Evolutionary conservation across 805 yeast genomes (phyloP), one percentile per base, ranked within the genome.

Genomic region (Saccharomycopsis olivae): DNA sequence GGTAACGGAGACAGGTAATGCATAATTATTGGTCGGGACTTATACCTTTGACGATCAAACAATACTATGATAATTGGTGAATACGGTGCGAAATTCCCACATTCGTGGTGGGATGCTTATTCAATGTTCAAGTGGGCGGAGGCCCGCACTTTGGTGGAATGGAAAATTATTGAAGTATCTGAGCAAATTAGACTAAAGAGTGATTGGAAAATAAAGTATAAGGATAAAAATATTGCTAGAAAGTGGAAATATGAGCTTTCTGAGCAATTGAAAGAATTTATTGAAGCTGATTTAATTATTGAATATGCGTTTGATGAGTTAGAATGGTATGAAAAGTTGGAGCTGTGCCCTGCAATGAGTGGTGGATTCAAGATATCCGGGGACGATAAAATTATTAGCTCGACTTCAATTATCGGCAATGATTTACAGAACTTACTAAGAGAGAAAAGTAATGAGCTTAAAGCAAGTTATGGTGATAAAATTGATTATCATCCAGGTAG

Each of bases 401-500:
- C 54, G 14, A 59, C 53, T 42, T 25, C 29, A 1, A 50, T 49
- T 3, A 45, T 60, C 19, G 41, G 36, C 8, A 29, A 33, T 11
- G 36, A 33, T 0, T 49, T 60, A 14, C 27, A 33, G 21, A 38
- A 48, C 29, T 17, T 20, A 17, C 33, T 28, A 2, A 35, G 32
- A 8, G 27, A 33, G 9, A 6, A 10, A 10, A 6, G 10, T 23
- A 8, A 8, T 6, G 25, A 23, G 10, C 18, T 48, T 3, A 37
- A 47, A 15, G 49, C 44, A 18, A 49, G 54, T 29, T 44, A 38
- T 6, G 25, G 25, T 23, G 40, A 43, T 19, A 43, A 46, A 19
- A 40, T 50, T 23, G 66, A 63, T 41, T 63, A 58, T 47, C 68
- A 62, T 42, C 68, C 68, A 10, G 56, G 55, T 3, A 54, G 64